Evolutionary conservation across 352 stramenopile genomes (phyloP).

Genomic region (Thraustochytrium sp.): DNA sequence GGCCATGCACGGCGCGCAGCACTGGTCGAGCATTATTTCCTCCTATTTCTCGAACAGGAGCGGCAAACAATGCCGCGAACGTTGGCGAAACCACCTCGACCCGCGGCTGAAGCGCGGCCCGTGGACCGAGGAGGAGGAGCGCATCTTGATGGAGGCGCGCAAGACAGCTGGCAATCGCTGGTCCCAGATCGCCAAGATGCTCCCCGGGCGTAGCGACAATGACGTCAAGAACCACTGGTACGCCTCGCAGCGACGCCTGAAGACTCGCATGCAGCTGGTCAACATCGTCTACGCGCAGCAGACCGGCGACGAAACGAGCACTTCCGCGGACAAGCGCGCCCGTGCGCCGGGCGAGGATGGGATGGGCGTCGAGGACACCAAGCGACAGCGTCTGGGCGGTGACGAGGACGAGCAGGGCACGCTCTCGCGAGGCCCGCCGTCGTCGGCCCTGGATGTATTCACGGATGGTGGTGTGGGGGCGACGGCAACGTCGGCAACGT

Average conservation of each 20-base stretch:
- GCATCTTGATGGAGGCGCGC: slow-evolving; percentile 70
- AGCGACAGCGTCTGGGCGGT: background rate
- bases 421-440: too few species aligned
- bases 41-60: slow-evolving; percentile 69
- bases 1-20: slow-evolving; percentile 46
- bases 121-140: slow-evolving; percentile 59
- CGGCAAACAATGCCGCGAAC: slow-evolving; percentile 91
- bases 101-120: slow-evolving; percentile 51
- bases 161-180: slow-evolving; percentile 85
- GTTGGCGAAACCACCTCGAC: slow-evolving; percentile 88
- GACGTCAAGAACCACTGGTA: slow-evolving; percentile 92
- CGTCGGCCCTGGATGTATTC: too few species aligned
- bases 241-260: background rate
- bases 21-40: slow-evolving; percentile 85
- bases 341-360: background rate
- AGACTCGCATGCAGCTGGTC: background rate
- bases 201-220: slow-evolving; percentile 91
- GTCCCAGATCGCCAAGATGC: slow-evolving; percentile 92
- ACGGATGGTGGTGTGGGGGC: background rate
- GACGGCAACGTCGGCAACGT: too few species aligned
- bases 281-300: background rate
- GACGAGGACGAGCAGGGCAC: background rate
- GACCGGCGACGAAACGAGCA: background rate
- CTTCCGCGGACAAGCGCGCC: background rate
- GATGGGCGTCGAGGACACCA: too few species aligned